Evolutionary conservation across 2,329 filamentous ascomycete genomes (phyloP), one percentile per base, ranked within the genome.

Genomic region (Diaporthe nobilis): DNA sequence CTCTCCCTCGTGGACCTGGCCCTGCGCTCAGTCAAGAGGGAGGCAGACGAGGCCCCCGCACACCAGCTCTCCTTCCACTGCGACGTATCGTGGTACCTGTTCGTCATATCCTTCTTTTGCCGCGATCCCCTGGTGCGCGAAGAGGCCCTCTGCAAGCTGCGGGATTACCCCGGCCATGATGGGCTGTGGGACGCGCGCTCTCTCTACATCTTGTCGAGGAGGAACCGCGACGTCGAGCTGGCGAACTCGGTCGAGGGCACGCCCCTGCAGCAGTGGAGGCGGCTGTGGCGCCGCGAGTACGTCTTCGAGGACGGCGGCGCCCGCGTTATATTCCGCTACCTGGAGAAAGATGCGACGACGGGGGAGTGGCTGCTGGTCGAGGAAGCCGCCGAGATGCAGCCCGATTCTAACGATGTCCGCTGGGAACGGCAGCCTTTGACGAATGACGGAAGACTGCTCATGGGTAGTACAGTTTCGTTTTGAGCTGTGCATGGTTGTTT

Each of bases 261-360:
- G 44, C 73, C 81, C 0, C 79, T 77, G 51, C 57, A 67, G 61
- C 61, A 67, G 71, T 83, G 82, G 83, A 65, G 57, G 34, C 80
- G 83, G 0, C 77, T 85, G 1, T 79, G 81, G 74, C 81, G 82
- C 1, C 79, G 84, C 12, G 83, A 85, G 37, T 83, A 81, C 60
- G 53, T 82, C 1, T 84, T 85, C 25, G 83, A 85, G 53, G 79
- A 85, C 12, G 81, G 81, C 1, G 83, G 83, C 22, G 79, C 81
- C 15, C 81, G 80, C 0, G 73, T 83, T 17, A 22, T 84, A 2
- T 79, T 84, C 9, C 80, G 83, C 6, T 84, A 80, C 22, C 17
- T 82, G 15, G 81, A 80, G 0, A 82, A 78, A 22, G 73, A 82
- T 15, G 53, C 72, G 4, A 25, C 15, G 1, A 65, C 71, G 1